These are phyloP conservation scores for Maudiozyma saulgeensis DNA, from an alignment of 805 yeast genomes.

Conservation along the genomic window DNA sequence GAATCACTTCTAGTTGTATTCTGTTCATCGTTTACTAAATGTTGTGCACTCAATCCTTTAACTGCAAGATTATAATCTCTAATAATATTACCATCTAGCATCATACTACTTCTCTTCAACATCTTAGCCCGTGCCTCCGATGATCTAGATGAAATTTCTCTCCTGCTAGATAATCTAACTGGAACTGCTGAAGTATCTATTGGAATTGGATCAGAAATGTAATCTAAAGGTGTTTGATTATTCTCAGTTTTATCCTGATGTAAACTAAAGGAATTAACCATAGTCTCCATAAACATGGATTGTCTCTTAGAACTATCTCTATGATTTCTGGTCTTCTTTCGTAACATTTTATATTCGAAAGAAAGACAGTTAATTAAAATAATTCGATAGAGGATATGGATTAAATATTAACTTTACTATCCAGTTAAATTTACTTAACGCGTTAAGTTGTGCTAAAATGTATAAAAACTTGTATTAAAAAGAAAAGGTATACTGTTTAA, in stretches of 20 bases:
- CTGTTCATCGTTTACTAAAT: neutral
- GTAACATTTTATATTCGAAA: neutral
- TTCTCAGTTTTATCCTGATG: neutral
- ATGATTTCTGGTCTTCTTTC: neutral
- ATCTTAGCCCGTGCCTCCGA: neutral
- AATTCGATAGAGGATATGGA: neutral
- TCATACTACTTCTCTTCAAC: conserved; percentile 16
- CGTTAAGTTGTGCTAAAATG: no score
- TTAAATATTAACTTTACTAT: no score
- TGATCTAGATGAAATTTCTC: neutral
- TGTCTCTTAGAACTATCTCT: conserved; percentile 11
- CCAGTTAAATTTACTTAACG: no score
- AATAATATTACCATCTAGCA: conserved; percentile 20
- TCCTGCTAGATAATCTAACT: neutral
- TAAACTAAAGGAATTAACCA: neutral
- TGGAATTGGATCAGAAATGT: neutral
- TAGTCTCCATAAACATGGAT: conserved; percentile 14
- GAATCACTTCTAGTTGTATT: conserved; percentile 1
- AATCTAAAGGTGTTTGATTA: conserved; percentile 5
- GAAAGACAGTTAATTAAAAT: neutral
- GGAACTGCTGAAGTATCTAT: neutral
- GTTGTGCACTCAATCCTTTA: neutral
- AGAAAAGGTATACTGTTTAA: no score
- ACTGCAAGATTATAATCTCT: conserved; percentile 24
- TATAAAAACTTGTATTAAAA: no score